Conservation (phyloP, 1,284 basidiomycete genomes). For the Porodaedalea pini region DNA sequence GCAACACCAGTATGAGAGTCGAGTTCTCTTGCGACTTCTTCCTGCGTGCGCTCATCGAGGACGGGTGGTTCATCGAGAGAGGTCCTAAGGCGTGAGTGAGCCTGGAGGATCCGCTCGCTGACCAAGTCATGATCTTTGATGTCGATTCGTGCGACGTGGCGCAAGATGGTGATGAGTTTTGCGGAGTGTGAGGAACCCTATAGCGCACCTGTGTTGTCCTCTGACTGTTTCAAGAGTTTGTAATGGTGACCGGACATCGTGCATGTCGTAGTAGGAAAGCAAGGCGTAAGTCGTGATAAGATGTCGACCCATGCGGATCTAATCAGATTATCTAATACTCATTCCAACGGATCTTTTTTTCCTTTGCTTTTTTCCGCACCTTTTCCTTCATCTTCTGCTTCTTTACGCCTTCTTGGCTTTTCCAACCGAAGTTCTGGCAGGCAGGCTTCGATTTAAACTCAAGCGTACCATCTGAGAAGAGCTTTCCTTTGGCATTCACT, state of each 20-base stretch:
- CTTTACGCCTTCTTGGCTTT: background rate
- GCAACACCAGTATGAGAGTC: slow-evolving; percentile 47
- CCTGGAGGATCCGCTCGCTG: background rate
- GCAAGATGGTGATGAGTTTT: no score
- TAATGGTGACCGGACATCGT: slow-evolving; percentile 1
- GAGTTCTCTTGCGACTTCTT: slow-evolving; percentile 8
- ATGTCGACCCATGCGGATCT: background rate
- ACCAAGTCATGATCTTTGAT: background rate
- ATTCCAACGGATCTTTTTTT: background rate
- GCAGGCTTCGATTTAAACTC: no score
- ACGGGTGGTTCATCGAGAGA: background rate
- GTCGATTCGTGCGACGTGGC: background rate
- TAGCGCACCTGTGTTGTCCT: background rate
- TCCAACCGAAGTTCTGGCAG: no score
- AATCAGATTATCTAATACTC: slow-evolving; percentile 8
- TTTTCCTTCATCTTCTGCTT: background rate
- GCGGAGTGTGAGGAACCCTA: background rate
- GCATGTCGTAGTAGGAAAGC: background rate
- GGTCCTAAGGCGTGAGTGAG: background rate
- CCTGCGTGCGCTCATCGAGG: slow-evolving; percentile 3
- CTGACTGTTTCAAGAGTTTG: background rate
- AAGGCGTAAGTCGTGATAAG: background rate
- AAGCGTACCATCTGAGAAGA: no score
- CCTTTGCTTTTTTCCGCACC: background rate
- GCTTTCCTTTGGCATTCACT: no score